phyloP scores from a whole-genome alignment of 1,139 yeast species.

The Debaryomyces psychrophilus region DNA sequence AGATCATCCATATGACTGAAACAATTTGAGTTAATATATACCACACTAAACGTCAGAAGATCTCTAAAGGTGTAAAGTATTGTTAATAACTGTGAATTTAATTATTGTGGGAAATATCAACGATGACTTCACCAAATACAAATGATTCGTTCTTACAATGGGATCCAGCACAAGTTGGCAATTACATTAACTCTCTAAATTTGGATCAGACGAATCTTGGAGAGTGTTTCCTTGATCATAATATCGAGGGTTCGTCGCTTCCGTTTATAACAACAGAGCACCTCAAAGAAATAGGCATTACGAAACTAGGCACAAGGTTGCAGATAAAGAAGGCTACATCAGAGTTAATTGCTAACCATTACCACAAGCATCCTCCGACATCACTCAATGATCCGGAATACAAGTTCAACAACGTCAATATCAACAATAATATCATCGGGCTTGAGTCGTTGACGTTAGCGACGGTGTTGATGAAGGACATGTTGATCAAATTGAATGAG shows the following conservation, averaged over 20 bases:
- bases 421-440: constrained; percentile 37
- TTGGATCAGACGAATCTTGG: constrained; percentile 28
- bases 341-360: constrained; percentile 44
- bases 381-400: constrained; percentile 36
- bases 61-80: neutral
- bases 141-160: constrained; percentile 47
- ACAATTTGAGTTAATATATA: neutral
- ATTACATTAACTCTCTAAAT: constrained; percentile 31
- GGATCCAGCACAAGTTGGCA: constrained; percentile 54
- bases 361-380: constrained; percentile 32
- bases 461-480: constrained; percentile 40
- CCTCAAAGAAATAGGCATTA: constrained; percentile 60
- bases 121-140: constrained; percentile 21
- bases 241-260: constrained; percentile 63
- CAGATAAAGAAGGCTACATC: constrained; percentile 52
- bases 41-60: neutral
- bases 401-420: constrained; percentile 31
- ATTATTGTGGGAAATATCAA: neutral
- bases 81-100: neutral
- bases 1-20: constrained; percentile 2
- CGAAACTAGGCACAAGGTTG: constrained; percentile 45
- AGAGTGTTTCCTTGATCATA: constrained; percentile 50
- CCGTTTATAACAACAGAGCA: constrained; percentile 64
- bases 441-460: constrained; percentile 40
- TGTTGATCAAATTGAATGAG: constrained; percentile 31